Base-by-base conservation (phyloP, 192 early-diverging fungal genomes). In the Chytriomyces hyalinus region DNA sequence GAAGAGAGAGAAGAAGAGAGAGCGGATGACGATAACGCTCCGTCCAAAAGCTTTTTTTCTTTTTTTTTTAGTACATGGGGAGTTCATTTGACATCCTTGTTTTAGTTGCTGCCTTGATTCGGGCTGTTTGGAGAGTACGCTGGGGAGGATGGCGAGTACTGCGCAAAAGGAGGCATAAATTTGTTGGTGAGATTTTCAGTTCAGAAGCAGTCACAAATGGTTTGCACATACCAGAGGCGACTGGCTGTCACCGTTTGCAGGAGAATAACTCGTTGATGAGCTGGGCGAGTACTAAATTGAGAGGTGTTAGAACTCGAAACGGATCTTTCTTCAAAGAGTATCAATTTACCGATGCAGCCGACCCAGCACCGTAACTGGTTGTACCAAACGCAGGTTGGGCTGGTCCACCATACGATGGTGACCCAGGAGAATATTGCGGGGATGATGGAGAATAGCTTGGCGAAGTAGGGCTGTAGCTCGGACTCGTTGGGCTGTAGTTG, bases 401-500 rank as follows among this genome's bases (percentile, higher is more conserved):
- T 6, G 86, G 88, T 76, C 64, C 64, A 1, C 64, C 64, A 65
- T 24, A 65, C 15, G 28, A 24, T 24, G 64, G 93, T 93, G 0
- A 92, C 87, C 6, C 70, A 62, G 61, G 36, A 2, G 36, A 36
- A 36, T 90, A 90, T 59, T 78, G 82, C 36, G 86, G 85, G 48
- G 75, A 77, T 49, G 90, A 92, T 13, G 64, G 64, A 26, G 20
- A 24, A 28, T 65, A 65, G 36, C 13, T 65, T 78, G 64, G 91
- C 15, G 20, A 24, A 1, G 64, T 65, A 15, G 64, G 64, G 26
- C 36, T 46, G 26, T 73, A 97, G 59, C 80, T 86, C 10, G 94
- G 92, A 28, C 84, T 86, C 10, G 94, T 94, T 0, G 94, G 96
- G 22, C 86, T 91, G 81, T 97, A 96, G 3, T 83, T 86, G 0